These are phyloP conservation scores for Alternaria hordeiaustralica DNA, from an alignment of 2,329 filamentous ascomycete genomes.

Conservation along the genomic window DNA sequence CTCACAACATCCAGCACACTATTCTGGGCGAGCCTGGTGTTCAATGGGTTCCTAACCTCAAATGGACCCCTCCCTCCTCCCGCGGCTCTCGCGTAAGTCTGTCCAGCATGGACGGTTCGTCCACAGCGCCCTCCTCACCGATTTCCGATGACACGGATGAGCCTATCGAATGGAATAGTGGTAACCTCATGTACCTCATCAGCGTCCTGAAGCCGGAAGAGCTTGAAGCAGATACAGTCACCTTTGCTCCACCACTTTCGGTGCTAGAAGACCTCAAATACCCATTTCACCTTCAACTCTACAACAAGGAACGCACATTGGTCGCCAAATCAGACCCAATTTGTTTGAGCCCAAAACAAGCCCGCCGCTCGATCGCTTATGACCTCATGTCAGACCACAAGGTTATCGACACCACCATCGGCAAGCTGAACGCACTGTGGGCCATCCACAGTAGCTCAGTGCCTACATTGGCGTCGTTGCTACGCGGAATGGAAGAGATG, in stretches of 20 bases:
- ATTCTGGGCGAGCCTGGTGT: neutral
- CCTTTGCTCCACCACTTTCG: slow-evolving; percentile 23
- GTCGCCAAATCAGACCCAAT: slow-evolving; percentile 12
- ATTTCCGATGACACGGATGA: neutral
- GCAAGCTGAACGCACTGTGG: slow-evolving; percentile 18
- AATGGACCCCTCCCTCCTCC: neutral
- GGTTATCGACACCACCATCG: neutral
- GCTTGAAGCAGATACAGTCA: slow-evolving; percentile 6
- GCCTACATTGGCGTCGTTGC: slow-evolving; percentile 9
- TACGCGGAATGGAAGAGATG: slow-evolving; percentile 27
- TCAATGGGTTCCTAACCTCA: slow-evolving; percentile 15
- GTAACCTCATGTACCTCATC: slow-evolving; percentile 27
- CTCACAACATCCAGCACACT: neutral
- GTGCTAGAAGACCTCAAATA: slow-evolving; percentile 1
- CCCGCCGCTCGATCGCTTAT: slow-evolving; percentile 17
- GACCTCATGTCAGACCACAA: slow-evolving; percentile 4
- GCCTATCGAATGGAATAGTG: slow-evolving; percentile 22
- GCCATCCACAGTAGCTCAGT: slow-evolving; percentile 7
- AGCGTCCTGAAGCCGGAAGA: slow-evolving; percentile 19
- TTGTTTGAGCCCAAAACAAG: slow-evolving; percentile 3
- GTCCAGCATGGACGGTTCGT: neutral
- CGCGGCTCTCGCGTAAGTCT: neutral
- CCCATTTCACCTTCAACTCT: slow-evolving; percentile 21
- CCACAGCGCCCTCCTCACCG: slow-evolving; percentile 2
- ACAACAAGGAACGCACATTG: slow-evolving; percentile 5